Evolutionary conservation across 1,284 basidiomycete species (phyloP).

Genomic region (Microbotryum scabiosae): DNA sequence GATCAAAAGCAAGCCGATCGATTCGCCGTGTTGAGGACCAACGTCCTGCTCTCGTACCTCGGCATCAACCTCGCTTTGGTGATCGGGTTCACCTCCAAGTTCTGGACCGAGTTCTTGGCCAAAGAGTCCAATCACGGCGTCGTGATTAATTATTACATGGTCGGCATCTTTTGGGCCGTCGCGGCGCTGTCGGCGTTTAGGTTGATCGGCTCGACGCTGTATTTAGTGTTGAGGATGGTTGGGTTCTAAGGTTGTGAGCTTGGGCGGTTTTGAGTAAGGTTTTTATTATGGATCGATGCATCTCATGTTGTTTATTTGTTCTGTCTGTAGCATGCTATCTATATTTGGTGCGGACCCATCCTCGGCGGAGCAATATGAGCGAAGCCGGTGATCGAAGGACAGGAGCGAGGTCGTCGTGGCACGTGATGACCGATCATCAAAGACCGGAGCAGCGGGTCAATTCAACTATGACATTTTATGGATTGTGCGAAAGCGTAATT

Average conservation of each 20-base stretch:
- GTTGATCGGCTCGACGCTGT: conserved; percentile 14
- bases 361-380: no score
- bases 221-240: conserved; percentile 1
- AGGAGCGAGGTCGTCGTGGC: no score
- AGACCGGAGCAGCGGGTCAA: no score
- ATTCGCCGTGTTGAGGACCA: conserved; percentile 44
- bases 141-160: conserved; percentile 8
- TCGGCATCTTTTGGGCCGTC: conserved; percentile 24
- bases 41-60: conserved; percentile 76
- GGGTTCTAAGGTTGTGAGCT: neutral
- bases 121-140: neutral
- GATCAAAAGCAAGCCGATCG: no score
- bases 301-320: no score
- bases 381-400: no score
- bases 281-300: no score
- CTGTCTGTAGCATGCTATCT: no score
- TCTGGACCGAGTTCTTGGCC: conserved; percentile 49
- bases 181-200: conserved; percentile 24
- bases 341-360: no score
- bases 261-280: neutral
- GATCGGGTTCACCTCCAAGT: conserved; percentile 66
- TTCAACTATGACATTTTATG: no score
- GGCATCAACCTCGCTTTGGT: conserved; percentile 78
- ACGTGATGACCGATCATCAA: no score
- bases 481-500: no score